Evolutionary conservation across 1,284 basidiomycete species (phyloP), one percentile per base, ranked within the genome.

Genomic region (Ustilago shanxiensis): DNA sequence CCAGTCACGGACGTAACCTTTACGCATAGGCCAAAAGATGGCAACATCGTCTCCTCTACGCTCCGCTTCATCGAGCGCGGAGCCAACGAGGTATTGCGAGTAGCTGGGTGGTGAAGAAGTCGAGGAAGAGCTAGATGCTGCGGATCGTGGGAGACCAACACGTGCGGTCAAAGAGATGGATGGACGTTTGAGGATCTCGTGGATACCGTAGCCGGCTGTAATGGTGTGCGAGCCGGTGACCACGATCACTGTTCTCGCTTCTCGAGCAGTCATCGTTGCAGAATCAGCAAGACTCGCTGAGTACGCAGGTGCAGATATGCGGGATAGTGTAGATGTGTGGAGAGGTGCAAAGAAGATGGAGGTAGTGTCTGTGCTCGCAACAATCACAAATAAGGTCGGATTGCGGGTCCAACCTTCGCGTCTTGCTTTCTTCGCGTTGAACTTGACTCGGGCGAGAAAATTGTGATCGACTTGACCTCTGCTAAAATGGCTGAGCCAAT

Each of bases 1-100:
- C 92, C 93, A 98, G 85, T 98, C 93, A 45, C 87, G 88, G 52
- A 95, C 88, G 77, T 90, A 89, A 7, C 91, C 92, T 31, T 92
- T 90, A 64, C 90, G 89, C 82, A 98, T 94, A 0, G 95, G 95
- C 92, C 93, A 95, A 47, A 90, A 92, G 22, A 95, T 86, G 22
- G 90, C 88, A 22, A 95, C 86, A 53, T 92, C 91, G 63, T 93
- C 91, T 18, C 90, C 91, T 13, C 90, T 89, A 9, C 89, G 90
- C 41, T 94, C 87, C 0, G 93, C 94, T 72, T 93, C 92, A 74
- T 93, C 92, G 10, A 97, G 89, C 66, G 91, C 91, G 2, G 90
- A 83, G 0, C 95, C 95, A 56, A 95, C 93, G 16, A 98, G 89
- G 86, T 95, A 97, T 75, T 94, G 72, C 39, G 71, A 53, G 66